These are phyloP conservation scores for Climacium dendroides DNA, from an alignment of 225 moss, liverwort and hornwort species.

Conservation along the genomic window DNA sequence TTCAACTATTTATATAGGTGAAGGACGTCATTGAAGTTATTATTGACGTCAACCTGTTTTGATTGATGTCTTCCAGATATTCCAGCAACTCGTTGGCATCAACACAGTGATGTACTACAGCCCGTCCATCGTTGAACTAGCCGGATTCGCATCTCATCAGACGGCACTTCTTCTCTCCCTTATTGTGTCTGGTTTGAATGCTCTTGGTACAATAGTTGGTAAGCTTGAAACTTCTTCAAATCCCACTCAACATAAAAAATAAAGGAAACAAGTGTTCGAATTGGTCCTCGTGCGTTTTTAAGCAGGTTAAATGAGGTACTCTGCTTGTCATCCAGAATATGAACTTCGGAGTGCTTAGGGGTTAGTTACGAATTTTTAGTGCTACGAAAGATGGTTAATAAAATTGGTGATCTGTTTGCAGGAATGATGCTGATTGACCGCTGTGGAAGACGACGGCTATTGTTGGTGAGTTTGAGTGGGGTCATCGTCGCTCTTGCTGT, in stretches of 20 bases:
- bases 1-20: not conserved
- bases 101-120: slow-evolving; percentile 98
- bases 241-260: not conserved
- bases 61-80: slow-evolving; percentile 33
- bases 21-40: not conserved
- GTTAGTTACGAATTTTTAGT: no score
- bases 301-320: not conserved
- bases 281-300: not conserved
- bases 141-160: slow-evolving; percentile 74
- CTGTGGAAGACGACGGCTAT: slow-evolving; percentile 58
- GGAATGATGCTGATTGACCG: slow-evolving; percentile 67
- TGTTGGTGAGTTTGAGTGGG: slow-evolving; percentile 58
- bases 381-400: not conserved
- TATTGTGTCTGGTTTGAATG: slow-evolving; percentile 64
- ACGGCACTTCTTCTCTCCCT: slow-evolving; percentile 65
- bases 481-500: slow-evolving; percentile 53
- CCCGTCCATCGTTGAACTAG: slow-evolving; percentile 81
- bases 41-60: not conserved
- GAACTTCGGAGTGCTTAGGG: not conserved
- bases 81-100: slow-evolving; percentile 90
- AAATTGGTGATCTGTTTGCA: not conserved
- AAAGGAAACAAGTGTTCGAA: not conserved
- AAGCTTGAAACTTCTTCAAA: not conserved
- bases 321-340: not conserved
- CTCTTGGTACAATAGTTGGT: slow-evolving; percentile 58